Evolutionary conservation across 2,329 filamentous ascomycete species (phyloP), one percentile per base, ranked within the genome.

Genomic region (Paracoccidioides brasiliensis): DNA sequence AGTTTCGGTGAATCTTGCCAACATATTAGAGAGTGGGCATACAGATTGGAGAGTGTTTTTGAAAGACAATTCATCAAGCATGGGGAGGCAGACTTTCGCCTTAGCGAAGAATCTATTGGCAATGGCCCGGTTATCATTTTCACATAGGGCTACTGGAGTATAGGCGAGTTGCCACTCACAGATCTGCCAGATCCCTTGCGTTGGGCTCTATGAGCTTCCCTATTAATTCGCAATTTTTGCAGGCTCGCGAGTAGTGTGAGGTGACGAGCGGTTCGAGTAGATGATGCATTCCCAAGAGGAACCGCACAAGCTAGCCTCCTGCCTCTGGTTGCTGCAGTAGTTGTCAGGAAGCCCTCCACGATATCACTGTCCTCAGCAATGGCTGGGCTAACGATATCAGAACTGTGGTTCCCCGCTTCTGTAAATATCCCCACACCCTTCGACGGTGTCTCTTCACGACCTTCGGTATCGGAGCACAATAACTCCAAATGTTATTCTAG

Each of bases 361-460:
- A 81, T 68, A 35, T 80, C 76, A 3, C 72, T 79, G 64, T 82
- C 79, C 40, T 73, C 74, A 2, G 74, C 77, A 15, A 76, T 70
- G 0, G 75, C 74, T 0, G 78, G 78, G 2, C 78, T 77, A 46
- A 81, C 72, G 52, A 81, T 76, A 59, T 78, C 76, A 2, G 74
- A 71, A 58, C 73, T 76, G 32, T 74, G 67, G 53, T 61, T 58
- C 48, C 62, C 55, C 69, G 55, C 52, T 32, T 64, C 61, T 10
- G 57, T 38, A 44, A 53, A 55, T 38, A 61, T 62, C 9, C 61
- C 60, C 14, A 58, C 57, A 22, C 4, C 61, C 30, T 32, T 58
- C 57, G 43, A n/a, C 57, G 14, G 0, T n/a, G 38, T 4, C 44
- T 40, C 48, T 6, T 22, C 33, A 12, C 10, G 33, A 28, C 12